Base-by-base conservation (phyloP, 2,329 filamentous ascomycete genomes). In the Venturia oleaginea region DNA sequence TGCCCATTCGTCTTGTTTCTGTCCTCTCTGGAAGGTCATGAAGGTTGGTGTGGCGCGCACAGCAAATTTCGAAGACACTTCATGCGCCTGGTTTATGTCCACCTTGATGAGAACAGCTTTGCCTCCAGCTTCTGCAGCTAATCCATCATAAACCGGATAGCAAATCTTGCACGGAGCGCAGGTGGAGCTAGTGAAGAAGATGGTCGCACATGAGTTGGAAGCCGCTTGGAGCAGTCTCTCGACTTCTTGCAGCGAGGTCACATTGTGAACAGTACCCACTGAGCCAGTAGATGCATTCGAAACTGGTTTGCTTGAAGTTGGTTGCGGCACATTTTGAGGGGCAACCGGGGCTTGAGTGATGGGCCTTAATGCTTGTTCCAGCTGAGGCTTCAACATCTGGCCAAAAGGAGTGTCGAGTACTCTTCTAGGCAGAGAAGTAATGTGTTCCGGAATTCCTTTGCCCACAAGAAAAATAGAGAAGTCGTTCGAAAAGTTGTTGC, bases 401-500 rank as follows among this genome's bases (percentile, higher is more conserved):
- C 94, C 94, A 71, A 96, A 89, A 0, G 91, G 91, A 0, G 91
- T 94, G 65, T 89, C 86, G 15, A 97, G 81, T 10, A 97, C 92
- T 0, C 87, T 89, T 71, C 92, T 83, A 0, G 93, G 93, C 72
- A 97, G 86, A 68, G 88, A 91, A 37, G 85, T 84, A 68, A 99
- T 97, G 70, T 96, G 87, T 0, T 87, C 83, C 0, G 94, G 94
- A 66, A 97, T 97, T 2, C 91, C 90, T 69, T 87, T 89, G 27
- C 94, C 93, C 0, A 97, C 80, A 0, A 97, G 80, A 68, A 97
- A 97, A 75, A 90, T 94, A 67, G 91, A 81, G 68, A 97, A 87
- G 67, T 96, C 92, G 72, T 97, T 93, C 3, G 90, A 91, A 67
- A 97, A 99, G 75, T 97, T 97, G 78, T 97, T 99, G 79, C 93